phyloP scores from a whole-genome alignment of 257 asterid genomes.

The Solanum verrucosum region DNA sequence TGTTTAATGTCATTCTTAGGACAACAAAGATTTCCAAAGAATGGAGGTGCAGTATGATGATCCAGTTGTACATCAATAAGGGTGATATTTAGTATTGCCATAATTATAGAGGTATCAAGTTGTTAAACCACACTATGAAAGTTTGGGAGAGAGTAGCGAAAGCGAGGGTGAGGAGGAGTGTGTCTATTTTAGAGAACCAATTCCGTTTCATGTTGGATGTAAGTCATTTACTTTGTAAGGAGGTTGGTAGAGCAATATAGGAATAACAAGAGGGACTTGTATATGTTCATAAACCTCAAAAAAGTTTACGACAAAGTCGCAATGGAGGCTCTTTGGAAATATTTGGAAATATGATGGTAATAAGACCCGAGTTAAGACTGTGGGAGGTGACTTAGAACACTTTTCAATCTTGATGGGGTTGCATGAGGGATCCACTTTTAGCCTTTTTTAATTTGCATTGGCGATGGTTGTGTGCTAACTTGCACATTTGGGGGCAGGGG shows the following conservation, averaged over 20 bases:
- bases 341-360: not conserved
- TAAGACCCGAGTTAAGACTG: not conserved
- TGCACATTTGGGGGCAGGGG: not conserved
- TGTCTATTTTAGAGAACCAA: not conserved
- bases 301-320: not conserved
- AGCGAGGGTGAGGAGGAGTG: not conserved
- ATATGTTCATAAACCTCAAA: not conserved
- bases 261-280: not conserved
- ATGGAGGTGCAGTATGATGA: not conserved
- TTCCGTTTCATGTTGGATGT: not conserved
- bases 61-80: not conserved
- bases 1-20: not conserved
- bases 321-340: not conserved
- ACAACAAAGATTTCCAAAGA: not conserved
- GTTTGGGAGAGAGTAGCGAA: not conserved
- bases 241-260: not conserved
- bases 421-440: not conserved
- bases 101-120: not conserved
- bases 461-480: not conserved
- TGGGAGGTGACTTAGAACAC: not conserved
- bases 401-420: not conserved
- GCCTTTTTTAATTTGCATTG: not conserved
- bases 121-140: not conserved
- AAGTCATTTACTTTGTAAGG: not conserved
- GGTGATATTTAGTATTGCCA: not conserved